Evolutionary conservation across 495 filamentous ascomycete species (phyloP), one percentile per base, ranked within the genome.

Genomic region (Beverwykella pulmonaria): DNA sequence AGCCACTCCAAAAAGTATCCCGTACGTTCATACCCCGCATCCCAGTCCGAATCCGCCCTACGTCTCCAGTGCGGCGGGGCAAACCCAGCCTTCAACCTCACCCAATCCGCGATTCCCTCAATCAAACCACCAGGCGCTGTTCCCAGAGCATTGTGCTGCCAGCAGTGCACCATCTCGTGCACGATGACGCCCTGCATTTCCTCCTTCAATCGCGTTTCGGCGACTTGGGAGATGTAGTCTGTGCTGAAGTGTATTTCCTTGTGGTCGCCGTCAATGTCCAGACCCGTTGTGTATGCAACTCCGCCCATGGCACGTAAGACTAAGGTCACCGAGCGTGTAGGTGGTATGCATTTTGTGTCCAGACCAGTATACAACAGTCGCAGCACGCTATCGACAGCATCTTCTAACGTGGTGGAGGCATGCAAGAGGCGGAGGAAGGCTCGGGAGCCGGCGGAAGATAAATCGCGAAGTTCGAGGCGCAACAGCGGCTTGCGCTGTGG

Each of bases 91-190:
- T 84, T 87, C 53, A 98, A 76, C 8, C 94, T 82, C 9, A 98
- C 93, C 83, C 92, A 98, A 74, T 98, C 94, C 17, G 94, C 93
- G 59, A 98, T 87, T 0, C 94, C 94, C 74, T 98, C 94, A 59
- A 96, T 88, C 64, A 98, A 69, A 0, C 94, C 94, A 15, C 87
- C 87, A 0, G 93, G 93, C 17, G 82, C 83, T 3, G 79, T 81
- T 0, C 83, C 84, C 1, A 77, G 79, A 0, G 82, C 89, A 57
- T 90, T 86, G 77, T 90, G 91, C 75, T 98, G 94, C 78, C 90
- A 96, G 79, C 93, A 97, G 75, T 98, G 94, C 12, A 98, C 94
- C 66, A 97, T 88, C 78, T 98, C 94, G 75, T 98, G 94, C 0
- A 87, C 86, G 9, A 98, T 71, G 1, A 98, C 92, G 41, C 94